Percentiles rank a stretch among this genome's conserved stretches.
phyloP scores from a whole-genome alignment of 768 basidiomycete genomes.

The Gloeostereum incarnatum region DNA sequence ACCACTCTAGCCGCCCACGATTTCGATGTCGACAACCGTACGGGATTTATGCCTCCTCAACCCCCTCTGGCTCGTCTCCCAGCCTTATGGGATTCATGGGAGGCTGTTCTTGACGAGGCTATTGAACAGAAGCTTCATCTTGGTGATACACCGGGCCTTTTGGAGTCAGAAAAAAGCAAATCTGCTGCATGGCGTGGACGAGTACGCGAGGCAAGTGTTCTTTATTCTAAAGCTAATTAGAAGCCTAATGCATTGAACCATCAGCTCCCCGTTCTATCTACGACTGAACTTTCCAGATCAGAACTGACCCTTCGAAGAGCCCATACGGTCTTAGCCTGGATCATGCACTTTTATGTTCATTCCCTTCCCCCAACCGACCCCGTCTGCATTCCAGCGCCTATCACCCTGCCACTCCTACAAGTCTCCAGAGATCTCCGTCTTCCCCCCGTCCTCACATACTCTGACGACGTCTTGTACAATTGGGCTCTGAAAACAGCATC shows the following conservation, averaged over 20 bases:
- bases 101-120: constrained; percentile 45
- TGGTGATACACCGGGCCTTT: constrained; percentile 40
- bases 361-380: constrained; percentile 38
- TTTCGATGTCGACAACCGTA: constrained; percentile 87
- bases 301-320: constrained; percentile 57
- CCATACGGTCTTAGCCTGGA: constrained; percentile 63
- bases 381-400: constrained; percentile 55
- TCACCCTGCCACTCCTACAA: constrained; percentile 70
- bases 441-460: constrained; percentile 85
- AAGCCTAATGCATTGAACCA: neutral
- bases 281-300: constrained; percentile 33
- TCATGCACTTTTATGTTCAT: constrained; percentile 76
- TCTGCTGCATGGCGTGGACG: constrained; percentile 46
- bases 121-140: constrained; percentile 40
- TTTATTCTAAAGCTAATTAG: constrained; percentile 4
- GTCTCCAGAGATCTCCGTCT: constrained; percentile 64
- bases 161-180: constrained; percentile 21
- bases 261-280: constrained; percentile 48
- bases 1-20: constrained; percentile 72
- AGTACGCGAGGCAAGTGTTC: constrained; percentile 36
- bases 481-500: constrained; percentile 38
- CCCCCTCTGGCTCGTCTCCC: constrained; percentile 61
- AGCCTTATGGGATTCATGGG: constrained; percentile 63
- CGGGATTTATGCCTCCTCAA: constrained; percentile 86
- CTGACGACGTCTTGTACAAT: constrained; percentile 89